These are phyloP conservation scores for Begonia loranthoides DNA, from an alignment of 306 rosid genomes.

Conservation along the genomic window DNA sequence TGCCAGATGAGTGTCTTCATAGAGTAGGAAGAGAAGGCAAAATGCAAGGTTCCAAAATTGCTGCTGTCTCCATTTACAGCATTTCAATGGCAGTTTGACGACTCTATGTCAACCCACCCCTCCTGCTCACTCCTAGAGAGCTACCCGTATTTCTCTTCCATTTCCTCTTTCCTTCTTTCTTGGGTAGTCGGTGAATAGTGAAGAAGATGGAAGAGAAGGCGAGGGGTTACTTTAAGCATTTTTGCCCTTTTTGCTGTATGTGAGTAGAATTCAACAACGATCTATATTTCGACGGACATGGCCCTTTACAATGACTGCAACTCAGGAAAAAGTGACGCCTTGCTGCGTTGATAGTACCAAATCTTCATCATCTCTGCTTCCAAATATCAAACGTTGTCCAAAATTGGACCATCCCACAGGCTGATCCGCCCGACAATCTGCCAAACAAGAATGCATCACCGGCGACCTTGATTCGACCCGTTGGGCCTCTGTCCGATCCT, in stretches of 20 bases:
- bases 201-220: too few relatives aligned
- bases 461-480: constrained; percentile 36
- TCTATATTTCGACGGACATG: constrained; percentile 38
- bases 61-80: too few relatives aligned
- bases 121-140: too few relatives aligned
- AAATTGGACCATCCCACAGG: constrained; percentile 27
- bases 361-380: constrained; percentile 19
- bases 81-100: too few relatives aligned
- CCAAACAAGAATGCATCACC: constrained; percentile 30
- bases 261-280: constrained; percentile 40
- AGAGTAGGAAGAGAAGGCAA: too few relatives aligned
- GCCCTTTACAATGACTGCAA: constrained; percentile 89
- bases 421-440: constrained; percentile 31
- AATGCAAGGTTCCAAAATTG: too few relatives aligned
- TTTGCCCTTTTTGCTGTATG: constrained; percentile 37
- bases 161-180: too few relatives aligned
- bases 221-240: too few relatives aligned
- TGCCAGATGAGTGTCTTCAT: too few relatives aligned
- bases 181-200: too few relatives aligned
- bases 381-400: constrained; percentile 14
- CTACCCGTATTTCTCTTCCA: too few relatives aligned
- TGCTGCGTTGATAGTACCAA: constrained; percentile 11
- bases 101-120: too few relatives aligned
- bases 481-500: constrained; percentile 29
- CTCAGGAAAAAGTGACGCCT: constrained; percentile 74